phyloP scores from a whole-genome alignment of 2,329 filamentous ascomycete genomes.

The Cladosporium sp. region DNA sequence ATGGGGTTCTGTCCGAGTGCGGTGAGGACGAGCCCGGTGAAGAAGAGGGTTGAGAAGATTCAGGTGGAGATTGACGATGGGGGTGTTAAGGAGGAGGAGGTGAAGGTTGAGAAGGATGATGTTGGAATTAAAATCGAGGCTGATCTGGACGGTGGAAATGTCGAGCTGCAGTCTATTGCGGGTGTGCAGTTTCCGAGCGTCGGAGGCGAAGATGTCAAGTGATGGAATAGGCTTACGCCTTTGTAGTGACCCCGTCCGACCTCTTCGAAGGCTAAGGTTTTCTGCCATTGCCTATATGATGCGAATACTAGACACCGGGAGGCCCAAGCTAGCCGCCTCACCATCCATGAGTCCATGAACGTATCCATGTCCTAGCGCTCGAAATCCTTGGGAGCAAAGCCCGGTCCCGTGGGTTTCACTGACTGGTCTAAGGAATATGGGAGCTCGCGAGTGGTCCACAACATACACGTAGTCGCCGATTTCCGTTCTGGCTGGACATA shows the following conservation, averaged over 20 bases:
- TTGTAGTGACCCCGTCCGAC: too few relatives aligned
- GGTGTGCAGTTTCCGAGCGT: neutral
- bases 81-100: constrained; percentile 15
- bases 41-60: constrained; percentile 44
- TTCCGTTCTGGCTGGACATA: neutral
- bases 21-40: constrained; percentile 41
- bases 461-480: neutral
- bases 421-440: neutral
- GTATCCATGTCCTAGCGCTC: neutral
- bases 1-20: constrained; percentile 65
- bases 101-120: constrained; percentile 27
- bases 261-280: too few relatives aligned
- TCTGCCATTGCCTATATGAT: neutral
- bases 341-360: neutral
- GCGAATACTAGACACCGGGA: neutral
- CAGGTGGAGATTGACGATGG: constrained; percentile 28
- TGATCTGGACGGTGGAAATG: constrained; percentile 23
- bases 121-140: constrained; percentile 25
- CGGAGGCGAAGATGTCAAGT: neutral
- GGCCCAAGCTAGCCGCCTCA: neutral
- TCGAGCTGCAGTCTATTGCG: constrained; percentile 16
- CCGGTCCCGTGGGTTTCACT: too few relatives aligned
- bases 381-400: too few relatives aligned
- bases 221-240: neutral
- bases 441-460: neutral